Evolutionary conservation across 495 filamentous ascomycete species (phyloP), one percentile per base, ranked within the genome.

Genomic region (Hypoxylon intermedium): DNA sequence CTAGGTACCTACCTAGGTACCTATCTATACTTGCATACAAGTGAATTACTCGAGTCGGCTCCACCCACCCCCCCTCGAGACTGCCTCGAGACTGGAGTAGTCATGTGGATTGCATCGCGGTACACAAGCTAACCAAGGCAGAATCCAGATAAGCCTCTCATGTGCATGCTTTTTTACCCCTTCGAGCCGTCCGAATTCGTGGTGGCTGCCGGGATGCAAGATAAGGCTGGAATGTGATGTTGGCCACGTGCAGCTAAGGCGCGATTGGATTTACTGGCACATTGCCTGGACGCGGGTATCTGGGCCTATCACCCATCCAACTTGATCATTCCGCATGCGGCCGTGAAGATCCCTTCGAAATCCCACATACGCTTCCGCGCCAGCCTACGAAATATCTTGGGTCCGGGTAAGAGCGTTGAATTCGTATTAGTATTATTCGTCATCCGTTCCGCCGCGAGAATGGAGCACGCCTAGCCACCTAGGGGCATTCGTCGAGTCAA

Each of bases 181-280:
- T 66, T 57, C 33, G 40, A 58, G 47, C 30, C 48, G 53, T 59
- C 67, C 67, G 63, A 49, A 67, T 69, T 52, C 63, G 63, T 69
- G 52, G 24, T 54, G 48, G 53, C 60, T 60, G 43, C 55, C 49
- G 47, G 58, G 19, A 58, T 63, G 58, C 58, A 37, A 70, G 65
- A 70, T 70, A 70, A 70, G 63, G 61, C 65, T 68, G 65, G 67
- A 68, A 70, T 70, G 60, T 57, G 60, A 61, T 68, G 52, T 28
- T 23, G 40, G 26, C 65, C 67, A 70, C 67, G 67, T 67, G 67
- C 67, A 60, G 20, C 43, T 28, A 52, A 42, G 44, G 38, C 38
- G 42, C 54, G 20, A 49, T 51, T 48, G n/a, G 40, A 56, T 60
- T 60, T 18, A 52, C 43, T 64, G 47, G 60, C 54, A 62, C 38